Base-by-base conservation (phyloP, 352 stramenopile genomes). In the Globisporangium acanthophoron region DNA sequence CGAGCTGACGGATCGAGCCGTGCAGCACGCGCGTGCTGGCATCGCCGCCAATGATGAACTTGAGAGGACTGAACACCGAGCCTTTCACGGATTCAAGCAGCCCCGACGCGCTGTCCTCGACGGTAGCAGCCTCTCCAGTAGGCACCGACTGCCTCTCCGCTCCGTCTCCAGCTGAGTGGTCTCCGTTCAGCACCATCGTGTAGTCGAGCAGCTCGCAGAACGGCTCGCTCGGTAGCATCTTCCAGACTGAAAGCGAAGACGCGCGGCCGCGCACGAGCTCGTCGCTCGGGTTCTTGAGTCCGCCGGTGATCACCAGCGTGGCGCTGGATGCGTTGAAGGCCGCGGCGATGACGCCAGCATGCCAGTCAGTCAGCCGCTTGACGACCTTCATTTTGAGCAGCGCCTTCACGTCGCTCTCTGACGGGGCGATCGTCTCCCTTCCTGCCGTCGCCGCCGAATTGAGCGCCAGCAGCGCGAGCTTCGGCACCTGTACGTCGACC, bases 201-300 rank as follows among this genome's bases (percentile, higher is more conserved):
- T 74, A 87, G 52, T 92, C 81, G 27, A 90, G 58, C 40, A 92
- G 43, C 39, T 90, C 79, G 1, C 65, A 66, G 37, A 73, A 62
- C 18, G 85, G 69, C 50, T 76, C 78, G 31, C 54, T 63, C 3
- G 67, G 62, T 9, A 37, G 21, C 20, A 92, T 56, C 49, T 67
- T 72, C 81, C 81, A 92, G 16, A 88, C 78, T 55, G 73, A 90
- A 31, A 92, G 46, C 3, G 81, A 88, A 1, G 79, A 89, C 21
- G 74, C 78, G 41, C 72, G 62, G 3, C 71, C 66, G 31, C 69
- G 31, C 0, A 80, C 33, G 12, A 92, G 60, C 57, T 81, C 79
- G 0, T 66, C 67, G 33, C 81, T 90, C 3, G 79, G 73, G 47
- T 87, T 70, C 57, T 60, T 69, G 2, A 92, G 52, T 1, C 81